phyloP scores from a whole-genome alignment of 1,139 yeast genomes.

The Debaryomycetaceae sp. region DNA sequence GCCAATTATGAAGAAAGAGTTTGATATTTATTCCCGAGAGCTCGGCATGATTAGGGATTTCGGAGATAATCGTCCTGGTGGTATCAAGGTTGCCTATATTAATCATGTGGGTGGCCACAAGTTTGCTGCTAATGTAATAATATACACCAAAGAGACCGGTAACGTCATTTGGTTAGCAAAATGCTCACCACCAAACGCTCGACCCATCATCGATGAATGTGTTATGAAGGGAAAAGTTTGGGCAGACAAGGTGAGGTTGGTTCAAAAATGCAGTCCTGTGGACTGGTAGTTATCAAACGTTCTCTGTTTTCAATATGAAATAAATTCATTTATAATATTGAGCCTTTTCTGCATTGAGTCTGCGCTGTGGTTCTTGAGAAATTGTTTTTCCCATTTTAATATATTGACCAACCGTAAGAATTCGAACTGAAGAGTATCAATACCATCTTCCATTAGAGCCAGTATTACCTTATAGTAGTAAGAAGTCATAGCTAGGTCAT shows the following conservation, averaged over 20 bases:
- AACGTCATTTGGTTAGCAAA: slow-evolving; percentile 87
- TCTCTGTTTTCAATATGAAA: slow-evolving; percentile 2
- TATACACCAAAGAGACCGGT: slow-evolving; percentile 59
- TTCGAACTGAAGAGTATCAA: slow-evolving; percentile 49
- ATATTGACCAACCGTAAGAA: slow-evolving; percentile 46
- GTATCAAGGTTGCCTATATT: slow-evolving; percentile 64
- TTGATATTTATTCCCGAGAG: slow-evolving; percentile 70
- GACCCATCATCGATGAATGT: slow-evolving; percentile 72
- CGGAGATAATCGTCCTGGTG: slow-evolving; percentile 70
- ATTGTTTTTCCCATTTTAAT: slow-evolving; percentile 32
- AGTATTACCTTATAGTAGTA: slow-evolving; percentile 53
- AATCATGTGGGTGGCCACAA: slow-evolving; percentile 97
- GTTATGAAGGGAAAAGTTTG: slow-evolving; percentile 64
- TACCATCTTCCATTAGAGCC: slow-evolving; percentile 47
- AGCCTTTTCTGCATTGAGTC: slow-evolving; percentile 48
- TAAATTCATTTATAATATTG: slow-evolving; percentile 43
- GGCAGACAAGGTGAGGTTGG: slow-evolving; percentile 66
- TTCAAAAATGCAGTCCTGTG: slow-evolving; percentile 49
- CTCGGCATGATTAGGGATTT: slow-evolving; percentile 68
- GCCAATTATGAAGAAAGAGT: slow-evolving; percentile 80
- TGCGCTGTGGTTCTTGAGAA: slow-evolving; percentile 27
- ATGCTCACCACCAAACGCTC: slow-evolving; percentile 72
- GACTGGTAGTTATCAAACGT: slow-evolving; percentile 42
- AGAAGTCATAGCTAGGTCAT: slow-evolving; percentile 15
- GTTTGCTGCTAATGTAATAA: slow-evolving; percentile 81